Percentiles rank a stretch among this genome's conserved stretches.
These are phyloP conservation scores for Bromus sterilis DNA, from an alignment of 176 grass and related monocot species.

Conservation along the genomic window DNA sequence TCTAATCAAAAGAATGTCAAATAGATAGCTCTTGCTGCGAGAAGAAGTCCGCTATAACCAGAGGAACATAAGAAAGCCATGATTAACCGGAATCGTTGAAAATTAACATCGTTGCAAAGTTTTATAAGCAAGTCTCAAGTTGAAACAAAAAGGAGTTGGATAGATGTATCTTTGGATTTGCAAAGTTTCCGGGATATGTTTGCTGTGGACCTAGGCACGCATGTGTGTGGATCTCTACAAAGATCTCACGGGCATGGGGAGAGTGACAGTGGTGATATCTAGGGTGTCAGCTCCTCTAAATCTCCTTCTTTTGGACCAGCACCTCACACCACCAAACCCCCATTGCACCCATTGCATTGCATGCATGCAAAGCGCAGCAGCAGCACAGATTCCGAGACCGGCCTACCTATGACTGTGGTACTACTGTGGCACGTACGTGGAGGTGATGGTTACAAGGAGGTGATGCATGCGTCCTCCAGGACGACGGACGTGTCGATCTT, in stretches of 20 bases:
- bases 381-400: neutral
- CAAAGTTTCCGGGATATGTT: slow-evolving; percentile 7
- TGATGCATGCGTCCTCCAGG: neutral
- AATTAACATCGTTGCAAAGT: too few species aligned
- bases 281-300: neutral
- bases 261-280: neutral
- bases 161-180: neutral
- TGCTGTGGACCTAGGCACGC: too few species aligned
- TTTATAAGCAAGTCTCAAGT: too few species aligned
- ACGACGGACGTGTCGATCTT: neutral
- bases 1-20: too few species aligned
- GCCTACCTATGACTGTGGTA: neutral
- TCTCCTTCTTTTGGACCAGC: neutral
- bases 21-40: too few species aligned
- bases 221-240: neutral
- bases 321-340: neutral
- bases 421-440: too few species aligned
- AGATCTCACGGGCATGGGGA: neutral
- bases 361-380: too few species aligned
- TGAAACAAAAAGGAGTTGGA: too few species aligned
- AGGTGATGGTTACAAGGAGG: too few species aligned
- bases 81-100: too few species aligned
- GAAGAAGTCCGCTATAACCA: too few species aligned
- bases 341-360: neutral
- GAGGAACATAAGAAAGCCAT: too few species aligned